phyloP scores from a whole-genome alignment of 331 rosid genomes.

The Pyrus hybrid region DNA sequence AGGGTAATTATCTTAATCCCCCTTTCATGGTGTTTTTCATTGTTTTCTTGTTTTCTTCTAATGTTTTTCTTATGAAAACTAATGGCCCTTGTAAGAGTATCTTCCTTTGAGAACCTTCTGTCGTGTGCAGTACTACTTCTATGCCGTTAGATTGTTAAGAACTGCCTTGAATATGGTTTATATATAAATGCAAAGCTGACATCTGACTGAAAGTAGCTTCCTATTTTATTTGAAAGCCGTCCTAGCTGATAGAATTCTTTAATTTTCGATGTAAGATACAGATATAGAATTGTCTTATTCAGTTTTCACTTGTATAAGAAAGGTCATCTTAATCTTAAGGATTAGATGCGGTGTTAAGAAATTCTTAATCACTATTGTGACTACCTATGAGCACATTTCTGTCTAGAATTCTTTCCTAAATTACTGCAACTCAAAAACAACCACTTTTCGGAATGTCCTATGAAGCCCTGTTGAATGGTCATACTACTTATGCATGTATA shows the following conservation, averaged over 20 bases:
- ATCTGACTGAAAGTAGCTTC: not conserved
- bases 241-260: not conserved
- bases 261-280: not conserved
- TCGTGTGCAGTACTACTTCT: not conserved
- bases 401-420: not conserved
- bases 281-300: too few species aligned
- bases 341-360: not conserved
- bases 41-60: not conserved
- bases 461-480: not conserved
- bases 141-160: not conserved
- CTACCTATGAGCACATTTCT: not conserved
- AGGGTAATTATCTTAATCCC: slow-evolving; percentile 24
- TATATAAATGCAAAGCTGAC: not conserved
- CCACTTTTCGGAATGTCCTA: not conserved
- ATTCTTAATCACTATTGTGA: not conserved
- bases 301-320: too few species aligned
- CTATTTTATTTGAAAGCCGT: not conserved
- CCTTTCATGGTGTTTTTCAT: not conserved
- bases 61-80: not conserved
- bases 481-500: not conserved
- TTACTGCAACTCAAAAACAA: not conserved
- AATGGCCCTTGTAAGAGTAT: not conserved
- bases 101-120: not conserved
- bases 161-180: not conserved
- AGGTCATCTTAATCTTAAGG: not conserved